Evolutionary conservation across 192 early-diverging fungal species (phyloP), one percentile per base, ranked within the genome.

Genomic region (Podila epigama): DNA sequence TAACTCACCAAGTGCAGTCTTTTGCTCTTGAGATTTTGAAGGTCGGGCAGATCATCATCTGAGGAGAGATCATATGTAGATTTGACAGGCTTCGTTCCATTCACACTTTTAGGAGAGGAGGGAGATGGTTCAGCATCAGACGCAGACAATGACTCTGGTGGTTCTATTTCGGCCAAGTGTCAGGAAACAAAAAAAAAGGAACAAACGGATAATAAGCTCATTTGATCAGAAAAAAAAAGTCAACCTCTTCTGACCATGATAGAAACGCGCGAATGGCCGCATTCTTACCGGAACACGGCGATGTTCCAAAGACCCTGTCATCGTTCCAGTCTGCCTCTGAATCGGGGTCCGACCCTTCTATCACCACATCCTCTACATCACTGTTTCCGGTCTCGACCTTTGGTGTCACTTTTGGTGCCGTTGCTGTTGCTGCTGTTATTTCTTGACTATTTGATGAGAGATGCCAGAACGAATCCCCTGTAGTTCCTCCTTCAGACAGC

Each of bases 251-350:
- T 33, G 20, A 27, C 25, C 34, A 53, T 15, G 29, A 28, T 20
- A 27, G 22, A 25, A 58, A 6, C 0, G 4, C 2, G 13, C 27
- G 1, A 34, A 9, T 58, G 16, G 5, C 56, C 1, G 27, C 5
- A 41, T n/a, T 27, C 34, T 41, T 65, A 62, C 60, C 41, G 37
- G 22, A 48, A n/a, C 32, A 12, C 9, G 12, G 4, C 0, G 51
- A 29, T 18, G 60, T 41, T 40, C 28, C 20, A 4, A 33, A 28
- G 2, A 37, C 8, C 27, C 20, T 50, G 4, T 60, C 42, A 15
- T 75, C 66, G 41, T 77, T 59, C 73, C 73, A 77, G 15, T 77
- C 73, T 4, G 66, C 55, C 27, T 77, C 73, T 41, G 66, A 77
- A 15, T 20, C 73, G 1, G 66, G 34, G 37, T 77, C 73, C 28